phyloP scores from a whole-genome alignment of 106 monocot species.

The Gastrodia elata region DNA sequence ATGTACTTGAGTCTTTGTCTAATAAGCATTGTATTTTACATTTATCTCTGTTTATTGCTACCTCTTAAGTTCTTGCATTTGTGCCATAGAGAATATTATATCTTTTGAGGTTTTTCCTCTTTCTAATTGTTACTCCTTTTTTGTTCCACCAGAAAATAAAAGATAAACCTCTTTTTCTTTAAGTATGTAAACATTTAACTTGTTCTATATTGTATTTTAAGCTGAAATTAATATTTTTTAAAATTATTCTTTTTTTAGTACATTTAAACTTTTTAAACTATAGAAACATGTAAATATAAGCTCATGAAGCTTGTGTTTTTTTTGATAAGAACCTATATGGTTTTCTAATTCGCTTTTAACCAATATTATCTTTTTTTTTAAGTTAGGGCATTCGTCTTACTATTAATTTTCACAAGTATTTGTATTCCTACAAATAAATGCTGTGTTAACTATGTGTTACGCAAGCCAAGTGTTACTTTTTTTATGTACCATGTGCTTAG shows the following conservation, averaged over 20 bases:
- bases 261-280: neutral
- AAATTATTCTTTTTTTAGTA: neutral
- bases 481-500: neutral
- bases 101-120: neutral
- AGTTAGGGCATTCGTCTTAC: neutral
- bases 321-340: neutral
- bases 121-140: neutral
- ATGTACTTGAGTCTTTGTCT: neutral
- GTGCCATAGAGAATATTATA: neutral
- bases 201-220: neutral
- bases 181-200: neutral
- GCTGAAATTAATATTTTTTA: neutral
- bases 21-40: too few relatives aligned
- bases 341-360: neutral
- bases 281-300: too few relatives aligned
- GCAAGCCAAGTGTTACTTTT: neutral
- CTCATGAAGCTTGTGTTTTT: neutral
- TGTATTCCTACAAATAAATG: slow-evolving; percentile 1
- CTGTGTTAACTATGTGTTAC: neutral
- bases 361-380: neutral
- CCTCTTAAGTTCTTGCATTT: neutral
- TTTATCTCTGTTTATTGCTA: too few relatives aligned
- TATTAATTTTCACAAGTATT: neutral
- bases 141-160: too few relatives aligned
- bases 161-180: too few relatives aligned